Evolutionary conservation across 2,329 filamentous ascomycete species (phyloP).

Genomic region (Penicillium sp.): DNA sequence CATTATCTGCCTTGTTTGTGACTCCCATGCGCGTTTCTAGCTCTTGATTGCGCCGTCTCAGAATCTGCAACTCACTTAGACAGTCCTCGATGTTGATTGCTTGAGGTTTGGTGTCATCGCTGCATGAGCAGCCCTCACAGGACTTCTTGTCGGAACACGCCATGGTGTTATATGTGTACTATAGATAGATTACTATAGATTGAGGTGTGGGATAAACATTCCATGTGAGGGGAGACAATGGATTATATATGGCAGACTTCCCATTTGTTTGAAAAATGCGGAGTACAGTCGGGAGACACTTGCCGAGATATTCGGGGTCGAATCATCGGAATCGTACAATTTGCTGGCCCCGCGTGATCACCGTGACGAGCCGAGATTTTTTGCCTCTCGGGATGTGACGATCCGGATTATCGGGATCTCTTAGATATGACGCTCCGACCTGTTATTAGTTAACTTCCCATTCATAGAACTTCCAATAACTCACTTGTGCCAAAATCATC

Average conservation of each 20-base stretch:
- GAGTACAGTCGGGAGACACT: neutral
- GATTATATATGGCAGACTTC: slow-evolving; percentile 5
- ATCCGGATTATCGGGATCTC: neutral
- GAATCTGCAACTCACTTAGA: slow-evolving; percentile 38
- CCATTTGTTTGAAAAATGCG: slow-evolving; percentile 10
- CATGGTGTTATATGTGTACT: slow-evolving; percentile 8
- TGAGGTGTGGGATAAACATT: slow-evolving; percentile 5
- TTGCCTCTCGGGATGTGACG: slow-evolving; percentile 5
- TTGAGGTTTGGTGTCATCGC: slow-evolving; percentile 14
- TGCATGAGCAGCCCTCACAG: slow-evolving; percentile 37
- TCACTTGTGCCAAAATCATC: neutral
- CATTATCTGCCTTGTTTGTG: slow-evolving; percentile 21
- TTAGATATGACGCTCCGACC: neutral
- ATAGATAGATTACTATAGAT: neutral
- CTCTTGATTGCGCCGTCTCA: slow-evolving; percentile 39
- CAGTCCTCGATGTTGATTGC: slow-evolving; percentile 42
- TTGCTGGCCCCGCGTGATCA: neutral
- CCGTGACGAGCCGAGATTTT: slow-evolving; percentile 6
- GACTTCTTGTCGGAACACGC: slow-evolving; percentile 19
- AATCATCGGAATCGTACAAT: neutral
- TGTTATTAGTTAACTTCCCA: neutral
- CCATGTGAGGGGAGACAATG: neutral
- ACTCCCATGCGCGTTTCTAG: slow-evolving; percentile 24
- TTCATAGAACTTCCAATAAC: neutral
- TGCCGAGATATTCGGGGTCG: slow-evolving; percentile 4